Base-by-base conservation (phyloP, 177 flowering plant species). In the Vitis hybrid region DNA sequence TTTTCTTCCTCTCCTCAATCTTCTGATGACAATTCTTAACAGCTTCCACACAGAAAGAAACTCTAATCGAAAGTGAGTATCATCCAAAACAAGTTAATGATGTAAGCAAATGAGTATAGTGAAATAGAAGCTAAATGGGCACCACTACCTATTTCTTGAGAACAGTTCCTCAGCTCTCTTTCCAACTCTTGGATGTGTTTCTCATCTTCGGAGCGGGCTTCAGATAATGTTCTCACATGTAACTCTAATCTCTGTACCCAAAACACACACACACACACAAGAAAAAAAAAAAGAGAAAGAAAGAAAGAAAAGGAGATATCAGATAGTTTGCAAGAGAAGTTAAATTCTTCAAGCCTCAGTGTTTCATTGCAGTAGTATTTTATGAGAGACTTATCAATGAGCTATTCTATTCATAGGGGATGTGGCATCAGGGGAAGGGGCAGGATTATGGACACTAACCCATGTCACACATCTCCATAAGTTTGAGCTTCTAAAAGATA, bases 101-200 rank as follows among this genome's bases (percentile, higher is more conserved):
- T 8, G 34, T 59, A 55, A 14, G 55, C 12, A 45, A 56, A 66
- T 4, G 13, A 10, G 34, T 21, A 52, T 52, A 19, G 10, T 26
- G 19, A 54, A 39, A 67, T 6, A 61, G 11, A 72, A 62, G 49
- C 48, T 60, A 34, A n/a, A 58, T 26, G 18, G 15, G 45, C 62
- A 67, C 56, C 7, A 32, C 54, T 78, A 94, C 98, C 94, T 78
- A 94, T 87, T 79, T 92, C 90, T 69, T 87, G 84, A 60, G 83
- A 84, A 80, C 92, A 87, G 69, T 87, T 90, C 66, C 75, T 74
- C 48, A 94, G 72, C 78, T 94, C 94, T 74, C 81, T 84, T 78
- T 92, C 89, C 84, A 92, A 69, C 68, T 75, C 81, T 62, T 77
- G 83, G 54, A 92, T 90, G 65, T 78, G 84, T 62, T 75, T 83